Conservation (phyloP, 495 filamentous ascomycete genomes). For the Penicillium mononematosum region DNA sequence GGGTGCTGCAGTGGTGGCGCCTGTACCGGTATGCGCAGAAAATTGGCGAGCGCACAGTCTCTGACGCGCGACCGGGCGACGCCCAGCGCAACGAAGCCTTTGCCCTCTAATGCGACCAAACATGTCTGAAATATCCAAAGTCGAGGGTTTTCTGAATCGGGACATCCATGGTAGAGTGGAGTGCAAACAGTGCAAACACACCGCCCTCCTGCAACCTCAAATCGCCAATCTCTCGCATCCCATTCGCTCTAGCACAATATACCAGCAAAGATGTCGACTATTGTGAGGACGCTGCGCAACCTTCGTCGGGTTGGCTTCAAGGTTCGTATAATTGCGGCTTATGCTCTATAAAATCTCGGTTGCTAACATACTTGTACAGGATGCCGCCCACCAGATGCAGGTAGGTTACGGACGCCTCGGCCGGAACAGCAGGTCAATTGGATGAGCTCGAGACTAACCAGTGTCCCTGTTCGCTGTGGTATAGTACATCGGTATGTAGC, state of each 20-base stretch:
- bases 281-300: constrained; percentile 82
- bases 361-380: constrained; percentile 54
- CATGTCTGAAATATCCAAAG: constrained; percentile 24
- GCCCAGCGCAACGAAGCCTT: constrained; percentile 35
- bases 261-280: constrained; percentile 77
- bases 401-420: constrained; percentile 49
- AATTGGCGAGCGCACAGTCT: constrained; percentile 42
- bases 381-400: constrained; percentile 88
- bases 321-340: constrained; percentile 47
- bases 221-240: constrained; percentile 23
- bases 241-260: constrained; percentile 22
- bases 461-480: constrained; percentile 11
- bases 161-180: constrained; percentile 11
- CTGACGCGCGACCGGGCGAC: constrained; percentile 32
- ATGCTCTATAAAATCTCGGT: background rate
- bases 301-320: constrained; percentile 82
- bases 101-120: constrained; percentile 45
- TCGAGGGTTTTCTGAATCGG: constrained; percentile 25
- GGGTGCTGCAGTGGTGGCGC: constrained; percentile 25
- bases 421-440: constrained; percentile 11
- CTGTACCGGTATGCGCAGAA: constrained; percentile 34
- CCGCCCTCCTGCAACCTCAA: constrained; percentile 22
- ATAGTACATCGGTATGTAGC: constrained; percentile 65
- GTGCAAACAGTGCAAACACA: constrained; percentile 46
- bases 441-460: constrained; percentile 25